These are phyloP conservation scores for Fraxinus xanthoxyloides DNA, from an alignment of 305 asterid genomes.

Conservation along the genomic window DNA sequence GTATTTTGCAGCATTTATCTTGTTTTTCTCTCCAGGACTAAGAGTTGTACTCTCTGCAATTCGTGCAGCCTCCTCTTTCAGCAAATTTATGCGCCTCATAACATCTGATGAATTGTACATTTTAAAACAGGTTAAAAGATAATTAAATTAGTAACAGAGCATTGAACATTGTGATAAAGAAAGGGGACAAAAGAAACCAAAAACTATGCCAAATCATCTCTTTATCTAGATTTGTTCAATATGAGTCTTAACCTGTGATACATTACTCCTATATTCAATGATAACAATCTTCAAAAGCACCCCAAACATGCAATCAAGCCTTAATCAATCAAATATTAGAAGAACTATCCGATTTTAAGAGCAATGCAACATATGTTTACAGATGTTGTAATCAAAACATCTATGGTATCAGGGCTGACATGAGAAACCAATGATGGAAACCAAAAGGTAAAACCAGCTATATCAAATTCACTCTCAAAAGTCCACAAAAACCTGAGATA, in stretches of 20 bases:
- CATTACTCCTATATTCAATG: constrained; percentile 8
- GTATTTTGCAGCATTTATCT: constrained; percentile 94
- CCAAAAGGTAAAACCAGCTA: background rate
- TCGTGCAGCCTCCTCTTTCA: constrained; percentile 96
- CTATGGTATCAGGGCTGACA: background rate
- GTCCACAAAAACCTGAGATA: constrained; percentile 3
- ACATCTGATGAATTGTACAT: constrained; percentile 62
- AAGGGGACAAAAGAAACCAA: constrained; percentile 19
- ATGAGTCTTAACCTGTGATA: constrained; percentile 5
- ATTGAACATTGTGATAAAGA: constrained; percentile 14
- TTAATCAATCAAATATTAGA: background rate
- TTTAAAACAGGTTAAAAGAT: constrained; percentile 27
- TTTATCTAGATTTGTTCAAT: constrained; percentile 9
- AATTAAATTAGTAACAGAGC: constrained; percentile 6
- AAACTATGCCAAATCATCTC: constrained; percentile 10
- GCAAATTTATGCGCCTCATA: constrained; percentile 86
- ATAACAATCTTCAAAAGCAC: constrained; percentile 16
- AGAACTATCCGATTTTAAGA: background rate
- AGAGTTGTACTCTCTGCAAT: constrained; percentile 80
- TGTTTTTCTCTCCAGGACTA: constrained; percentile 82
- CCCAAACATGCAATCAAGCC: constrained; percentile 3
- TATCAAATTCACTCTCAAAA: background rate
- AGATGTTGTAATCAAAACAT: background rate
- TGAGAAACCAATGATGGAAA: background rate
- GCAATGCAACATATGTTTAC: background rate